Evolutionary conservation across 1,139 yeast genomes (phyloP).

Genomic region (Pichia sp.): DNA sequence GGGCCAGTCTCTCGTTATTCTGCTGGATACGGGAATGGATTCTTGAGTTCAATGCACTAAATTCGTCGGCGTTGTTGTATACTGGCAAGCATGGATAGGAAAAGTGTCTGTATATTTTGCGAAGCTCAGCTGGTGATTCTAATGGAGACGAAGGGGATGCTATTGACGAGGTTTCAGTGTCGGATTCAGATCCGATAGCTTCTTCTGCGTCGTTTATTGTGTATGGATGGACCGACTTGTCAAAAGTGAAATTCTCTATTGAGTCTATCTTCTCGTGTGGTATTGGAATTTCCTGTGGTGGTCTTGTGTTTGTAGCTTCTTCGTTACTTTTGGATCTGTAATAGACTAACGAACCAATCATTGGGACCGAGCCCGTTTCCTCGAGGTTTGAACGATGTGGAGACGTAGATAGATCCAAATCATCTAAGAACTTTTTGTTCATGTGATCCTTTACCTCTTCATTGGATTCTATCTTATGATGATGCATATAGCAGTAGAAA

Average conservation of each 20-base stretch:
- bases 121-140: background rate
- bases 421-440: slow-evolving; percentile 6
- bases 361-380: slow-evolving; percentile 25
- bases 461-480: background rate
- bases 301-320: slow-evolving; percentile 10
- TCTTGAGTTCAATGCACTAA: background rate
- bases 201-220: too few relatives aligned
- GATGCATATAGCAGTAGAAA: background rate
- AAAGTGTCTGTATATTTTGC: background rate
- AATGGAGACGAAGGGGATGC: background rate
- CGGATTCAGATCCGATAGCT: background rate
- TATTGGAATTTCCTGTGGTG: background rate
- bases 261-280: background rate
- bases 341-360: slow-evolving; percentile 30
- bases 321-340: slow-evolving; percentile 17
- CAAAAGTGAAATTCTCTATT: background rate
- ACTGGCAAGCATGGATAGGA: slow-evolving; percentile 1
- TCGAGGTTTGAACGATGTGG: background rate
- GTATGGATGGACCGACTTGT: background rate
- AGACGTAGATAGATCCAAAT: slow-evolving; percentile 6
- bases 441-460: too few relatives aligned
- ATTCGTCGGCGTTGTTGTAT: background rate
- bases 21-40: slow-evolving; percentile 8
- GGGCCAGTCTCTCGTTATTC: slow-evolving; percentile 3
- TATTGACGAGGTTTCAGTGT: background rate